phyloP scores from a whole-genome alignment of 2,329 filamentous ascomycete genomes.

The Verticillium klebahnii region DNA sequence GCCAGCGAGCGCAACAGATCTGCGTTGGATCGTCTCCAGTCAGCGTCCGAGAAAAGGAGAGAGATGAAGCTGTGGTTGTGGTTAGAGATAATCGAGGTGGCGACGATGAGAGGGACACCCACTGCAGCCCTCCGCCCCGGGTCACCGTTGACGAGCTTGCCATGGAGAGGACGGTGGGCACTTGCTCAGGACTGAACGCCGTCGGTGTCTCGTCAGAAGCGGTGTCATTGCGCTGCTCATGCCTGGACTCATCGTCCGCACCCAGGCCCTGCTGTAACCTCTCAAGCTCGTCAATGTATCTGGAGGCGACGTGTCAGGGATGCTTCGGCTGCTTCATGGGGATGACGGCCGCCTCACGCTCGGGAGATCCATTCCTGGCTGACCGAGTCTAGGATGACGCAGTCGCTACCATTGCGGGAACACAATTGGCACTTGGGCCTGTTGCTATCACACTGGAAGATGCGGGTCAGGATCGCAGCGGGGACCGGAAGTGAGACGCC shows the following conservation, averaged over 20 bases:
- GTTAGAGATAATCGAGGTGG: background rate
- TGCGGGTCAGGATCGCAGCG: background rate
- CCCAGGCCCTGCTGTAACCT: no score
- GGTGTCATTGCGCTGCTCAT: background rate
- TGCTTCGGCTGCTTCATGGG: background rate
- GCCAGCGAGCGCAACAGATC: slow-evolving; percentile 9
- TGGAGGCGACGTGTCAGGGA: no score
- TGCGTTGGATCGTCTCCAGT: slow-evolving; percentile 10
- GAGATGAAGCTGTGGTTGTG: slow-evolving; percentile 9
- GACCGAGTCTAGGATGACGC: slow-evolving; percentile 20
- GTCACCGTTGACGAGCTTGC: slow-evolving; percentile 6
- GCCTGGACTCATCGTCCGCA: no score
- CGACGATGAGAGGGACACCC: background rate
- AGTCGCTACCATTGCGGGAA: slow-evolving; percentile 17
- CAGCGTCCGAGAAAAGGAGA: slow-evolving; percentile 12
- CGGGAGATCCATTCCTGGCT: slow-evolving; percentile 17
- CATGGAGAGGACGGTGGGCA: slow-evolving; percentile 13
- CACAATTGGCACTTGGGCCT: slow-evolving; percentile 23
- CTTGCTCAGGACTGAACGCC: background rate
- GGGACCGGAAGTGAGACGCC: background rate
- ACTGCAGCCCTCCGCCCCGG: slow-evolving; percentile 12
- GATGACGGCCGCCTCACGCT: slow-evolving; percentile 9
- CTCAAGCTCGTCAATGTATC: no score
- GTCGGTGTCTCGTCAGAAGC: background rate
- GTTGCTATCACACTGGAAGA: slow-evolving; percentile 20